Evolutionary conservation across 2,329 filamentous ascomycete species (phyloP), one percentile per base, ranked within the genome.

Genomic region (Ceratocystis colombiana): DNA sequence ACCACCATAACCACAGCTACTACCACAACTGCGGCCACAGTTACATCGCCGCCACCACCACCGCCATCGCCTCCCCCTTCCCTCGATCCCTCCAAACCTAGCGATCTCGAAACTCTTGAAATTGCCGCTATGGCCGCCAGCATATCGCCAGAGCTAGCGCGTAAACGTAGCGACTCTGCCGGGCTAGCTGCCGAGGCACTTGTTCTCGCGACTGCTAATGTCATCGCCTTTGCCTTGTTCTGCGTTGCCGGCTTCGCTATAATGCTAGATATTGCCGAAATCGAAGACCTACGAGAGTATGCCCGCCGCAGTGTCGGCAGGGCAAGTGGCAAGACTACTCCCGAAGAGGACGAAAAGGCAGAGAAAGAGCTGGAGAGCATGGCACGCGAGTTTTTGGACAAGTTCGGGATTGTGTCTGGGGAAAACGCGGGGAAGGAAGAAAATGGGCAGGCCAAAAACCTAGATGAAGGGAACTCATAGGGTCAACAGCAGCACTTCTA

Each of bases 141-240:
- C 48, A 17, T 68, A n/a, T 46, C 61, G 28, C 45, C 66, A 6
- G 20, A 41, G 20, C 59, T 68, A n/a, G 66, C 66, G 12, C 66
- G 66, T 61, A 64, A 61, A 22, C 61, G 78, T 57, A 80, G 84
- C 33, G 87, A 87, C 72, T 85, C 86, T 6, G 81, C 84, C 1
- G 74, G 88, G 48, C 87, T 96, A 69, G 93, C 93, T 0, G 76
- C 88, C 44, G 88, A 96, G 75, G 93, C 93, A 0, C 79, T 99
- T 25, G 88, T 87, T 62, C 79, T 96, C 45, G 94, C 93, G 0
- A 96, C 92, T 0, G 81, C 96, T 71, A 96, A 96, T 71, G 89
- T 94, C 12, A 72, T 86, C 41, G 88, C 86, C 71, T 83, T 94
- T 62, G 86, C 82, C 0, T 84, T 96, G 74, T 84, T 95, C 81